These are phyloP conservation scores for Jasminum sambac DNA, from an alignment of 257 asterid species.

Conservation along the genomic window DNA sequence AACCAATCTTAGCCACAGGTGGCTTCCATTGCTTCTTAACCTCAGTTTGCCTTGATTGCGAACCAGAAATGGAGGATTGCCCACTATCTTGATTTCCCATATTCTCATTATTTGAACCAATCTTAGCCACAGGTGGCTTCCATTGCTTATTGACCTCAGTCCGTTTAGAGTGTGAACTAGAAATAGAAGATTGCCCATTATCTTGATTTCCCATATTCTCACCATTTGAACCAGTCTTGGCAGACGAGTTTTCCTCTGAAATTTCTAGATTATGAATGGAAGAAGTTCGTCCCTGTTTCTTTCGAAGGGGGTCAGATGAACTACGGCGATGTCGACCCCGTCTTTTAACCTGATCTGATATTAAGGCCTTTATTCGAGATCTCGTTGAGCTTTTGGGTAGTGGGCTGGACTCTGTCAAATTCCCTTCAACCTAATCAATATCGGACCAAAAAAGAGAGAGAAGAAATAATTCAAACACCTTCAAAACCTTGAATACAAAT, in stretches of 20 bases:
- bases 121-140: too few species aligned
- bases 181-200: slow-evolving; percentile 20
- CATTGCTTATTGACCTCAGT: too few species aligned
- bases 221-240: neutral
- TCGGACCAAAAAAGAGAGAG: neutral
- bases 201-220: slow-evolving; percentile 20
- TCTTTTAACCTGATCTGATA: slow-evolving; percentile 51
- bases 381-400: slow-evolving; percentile 61
- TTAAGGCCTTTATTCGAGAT: slow-evolving; percentile 62
- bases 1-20: neutral
- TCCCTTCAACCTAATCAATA: slow-evolving; percentile 38
- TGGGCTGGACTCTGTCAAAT: slow-evolving; percentile 27
- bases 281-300: slow-evolving; percentile 20
- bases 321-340: slow-evolving; percentile 61
- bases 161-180: too few species aligned
- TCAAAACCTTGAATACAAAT: neutral
- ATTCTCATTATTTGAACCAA: too few species aligned
- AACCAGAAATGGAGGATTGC: too few species aligned
- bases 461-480: neutral
- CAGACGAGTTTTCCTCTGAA: slow-evolving; percentile 3
- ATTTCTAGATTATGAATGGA: slow-evolving; percentile 30
- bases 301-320: slow-evolving; percentile 50
- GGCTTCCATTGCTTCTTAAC: too few species aligned
- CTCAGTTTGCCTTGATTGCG: too few species aligned
- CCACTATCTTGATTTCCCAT: too few species aligned